Base-by-base conservation (phyloP, 805 yeast genomes). In the Wickerhamiella vanderwaltii region DNA sequence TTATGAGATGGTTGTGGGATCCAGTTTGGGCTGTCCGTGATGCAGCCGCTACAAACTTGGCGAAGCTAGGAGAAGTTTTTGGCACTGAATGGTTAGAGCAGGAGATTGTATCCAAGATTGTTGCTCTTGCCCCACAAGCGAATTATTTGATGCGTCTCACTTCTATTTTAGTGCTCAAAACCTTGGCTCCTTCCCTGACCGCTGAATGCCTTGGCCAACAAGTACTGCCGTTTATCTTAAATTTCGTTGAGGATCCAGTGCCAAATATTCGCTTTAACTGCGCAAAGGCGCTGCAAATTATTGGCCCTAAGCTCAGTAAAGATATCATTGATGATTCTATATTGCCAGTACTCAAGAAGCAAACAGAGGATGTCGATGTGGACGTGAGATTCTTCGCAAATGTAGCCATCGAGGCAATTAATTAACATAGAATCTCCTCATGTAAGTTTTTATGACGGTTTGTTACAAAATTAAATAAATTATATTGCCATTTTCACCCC, bases 1-100 rank as follows among this genome's bases (percentile, higher is more conserved):
- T 95, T 55, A 73, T 91, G 73, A 81, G 87, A n/a, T 91, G 98
- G 97, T 68, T 91, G 50, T 87, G 96, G 95, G 99, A 91, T 64
- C 82, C 87, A 4, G 98, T 91, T 29, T 91, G 75, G 63, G 87
- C 97, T 4, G 87, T 91, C 47, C 77, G 99, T 62, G 93, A 85
- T 51, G 98, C 98, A 7, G 97, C 97, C 1, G 94, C 91, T 24
- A 66, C 68, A 43, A 91, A 87, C 60, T 67, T 91, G 51, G 77
- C 73, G 51, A 77, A 79, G 51, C 68, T 91, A 53, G 77, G 95
- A 4, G 73, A 72, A 50, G 85, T 84, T 28, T 91, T 91, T 63
- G 98, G 97, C 24, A 77, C 87, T 28, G 77, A 77, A 29, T 91
- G 99, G 99, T 88, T 95, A 35, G 77, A 84, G 58, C 65, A 66